These are phyloP conservation scores for Cordia subcordata DNA, from an alignment of 257 asterid species.

Conservation along the genomic window DNA sequence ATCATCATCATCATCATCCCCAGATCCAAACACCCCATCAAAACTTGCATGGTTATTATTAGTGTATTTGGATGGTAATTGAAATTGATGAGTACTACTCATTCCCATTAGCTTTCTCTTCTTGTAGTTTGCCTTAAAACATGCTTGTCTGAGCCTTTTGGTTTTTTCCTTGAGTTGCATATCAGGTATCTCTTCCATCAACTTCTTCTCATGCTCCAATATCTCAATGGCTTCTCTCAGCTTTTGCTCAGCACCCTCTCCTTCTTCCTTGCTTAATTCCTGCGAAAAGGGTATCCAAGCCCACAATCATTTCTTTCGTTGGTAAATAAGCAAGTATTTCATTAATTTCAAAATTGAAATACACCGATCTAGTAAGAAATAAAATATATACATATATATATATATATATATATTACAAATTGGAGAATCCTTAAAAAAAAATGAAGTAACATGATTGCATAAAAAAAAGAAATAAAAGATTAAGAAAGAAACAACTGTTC, in stretches of 20 bases:
- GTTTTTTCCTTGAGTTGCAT: conserved; percentile 53
- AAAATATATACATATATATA: too few species aligned
- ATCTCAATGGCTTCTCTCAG: conserved; percentile 21
- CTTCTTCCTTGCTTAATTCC: conserved; percentile 39
- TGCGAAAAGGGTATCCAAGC: conserved; percentile 17
- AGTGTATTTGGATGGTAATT: conserved; percentile 1
- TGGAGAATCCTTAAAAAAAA: too few species aligned
- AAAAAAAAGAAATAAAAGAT: too few species aligned
- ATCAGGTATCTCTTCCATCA: conserved; percentile 58
- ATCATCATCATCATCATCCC: not conserved
- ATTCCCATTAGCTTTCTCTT: conserved; percentile 47
- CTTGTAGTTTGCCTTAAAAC: conserved; percentile 71
- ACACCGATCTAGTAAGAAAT: too few species aligned
- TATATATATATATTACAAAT: too few species aligned
- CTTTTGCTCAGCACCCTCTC: conserved; percentile 24
- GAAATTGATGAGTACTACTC: conserved; percentile 3
- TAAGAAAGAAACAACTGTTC: too few species aligned
- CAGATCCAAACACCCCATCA: not conserved
- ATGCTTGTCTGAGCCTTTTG: conserved; percentile 62
- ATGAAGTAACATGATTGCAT: too few species aligned
- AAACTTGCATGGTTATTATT: not conserved
- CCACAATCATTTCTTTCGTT: not conserved
- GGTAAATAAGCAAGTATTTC: too few species aligned
- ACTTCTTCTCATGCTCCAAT: conserved; percentile 47
- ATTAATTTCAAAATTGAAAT: too few species aligned